Percentiles rank a stretch among this genome's conserved stretches.
Evolutionary conservation across 331 rosid genomes (phyloP).

Genomic region (Pyrus hybrid): DNA sequence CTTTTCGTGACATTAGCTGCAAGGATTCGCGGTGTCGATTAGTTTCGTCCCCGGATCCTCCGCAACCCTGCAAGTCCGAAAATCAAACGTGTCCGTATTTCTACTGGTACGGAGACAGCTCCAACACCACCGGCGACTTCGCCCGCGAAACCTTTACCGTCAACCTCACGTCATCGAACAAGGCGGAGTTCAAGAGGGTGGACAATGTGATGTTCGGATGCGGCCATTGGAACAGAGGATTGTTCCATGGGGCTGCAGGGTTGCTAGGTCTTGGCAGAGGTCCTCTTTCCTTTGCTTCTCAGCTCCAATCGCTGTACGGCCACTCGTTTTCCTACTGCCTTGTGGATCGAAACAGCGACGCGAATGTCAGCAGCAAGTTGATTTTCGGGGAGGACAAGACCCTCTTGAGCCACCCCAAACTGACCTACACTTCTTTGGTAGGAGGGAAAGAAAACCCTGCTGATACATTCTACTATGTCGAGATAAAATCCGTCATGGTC

Average conservation of each 20-base stretch:
- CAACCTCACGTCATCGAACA: conserved; percentile 50
- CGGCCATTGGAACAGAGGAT: conserved; percentile 98
- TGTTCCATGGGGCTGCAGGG: conserved; percentile 95
- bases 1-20: conserved; percentile 68
- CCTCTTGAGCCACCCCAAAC: conserved; percentile 45
- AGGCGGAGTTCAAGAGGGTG: conserved; percentile 46
- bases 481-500: conserved; percentile 58
- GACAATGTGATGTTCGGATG: conserved; percentile 94
- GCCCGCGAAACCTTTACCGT: conserved; percentile 74
- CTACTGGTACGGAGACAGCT: conserved; percentile 96
- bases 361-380: conserved; percentile 77
- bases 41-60: conserved; percentile 86
- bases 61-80: conserved; percentile 66
- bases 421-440: conserved; percentile 73
- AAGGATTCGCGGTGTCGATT: conserved; percentile 52
- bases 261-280: conserved; percentile 87
- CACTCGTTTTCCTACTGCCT: conserved; percentile 92
- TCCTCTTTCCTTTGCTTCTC: conserved; percentile 88
- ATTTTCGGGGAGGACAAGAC: conserved; percentile 81
- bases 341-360: conserved; percentile 73
- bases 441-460: conserved; percentile 57
- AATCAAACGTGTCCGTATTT: conserved; percentile 78
- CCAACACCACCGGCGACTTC: conserved; percentile 93
- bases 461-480: conserved; percentile 88
- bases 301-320: conserved; percentile 84